phyloP scores from a whole-genome alignment of 345 rosid genomes.

The Nasturtium officinale region DNA sequence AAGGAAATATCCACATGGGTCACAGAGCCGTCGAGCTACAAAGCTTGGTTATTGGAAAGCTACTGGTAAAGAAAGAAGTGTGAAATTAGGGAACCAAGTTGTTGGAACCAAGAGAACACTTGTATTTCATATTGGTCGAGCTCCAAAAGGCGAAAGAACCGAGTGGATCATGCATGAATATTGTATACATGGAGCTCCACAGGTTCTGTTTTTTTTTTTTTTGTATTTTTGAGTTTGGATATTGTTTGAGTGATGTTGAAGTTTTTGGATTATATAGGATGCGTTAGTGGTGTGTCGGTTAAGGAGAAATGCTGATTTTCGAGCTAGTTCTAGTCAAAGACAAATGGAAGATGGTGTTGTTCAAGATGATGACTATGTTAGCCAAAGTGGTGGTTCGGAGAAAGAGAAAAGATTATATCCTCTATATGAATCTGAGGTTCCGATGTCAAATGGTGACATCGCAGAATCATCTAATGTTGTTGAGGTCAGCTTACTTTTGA shows the following conservation, averaged over 20 bases:
- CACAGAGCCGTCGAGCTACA: conserved; percentile 81
- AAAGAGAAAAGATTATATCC: conserved; percentile 47
- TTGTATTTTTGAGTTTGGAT: background rate
- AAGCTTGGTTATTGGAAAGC: conserved; percentile 91
- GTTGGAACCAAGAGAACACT: conserved; percentile 94
- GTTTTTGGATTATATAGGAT: conserved; percentile 48
- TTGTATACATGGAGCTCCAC: conserved; percentile 60
- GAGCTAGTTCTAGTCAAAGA: conserved; percentile 37
- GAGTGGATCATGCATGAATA: conserved; percentile 97
- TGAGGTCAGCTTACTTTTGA: conserved; percentile 48
- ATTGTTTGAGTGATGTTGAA: background rate
- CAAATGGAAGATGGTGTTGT: conserved; percentile 38
- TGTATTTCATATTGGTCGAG: conserved; percentile 86
- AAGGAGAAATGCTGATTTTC: conserved; percentile 65
- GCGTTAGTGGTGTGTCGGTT: conserved; percentile 84
- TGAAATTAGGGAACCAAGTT: conserved; percentile 56
- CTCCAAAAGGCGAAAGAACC: conserved; percentile 86
- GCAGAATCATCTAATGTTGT: conserved; percentile 53
- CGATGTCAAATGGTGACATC: conserved; percentile 38
- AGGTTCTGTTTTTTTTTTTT: conserved; percentile 46
- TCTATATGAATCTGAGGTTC: conserved; percentile 55
- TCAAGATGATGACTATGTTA: conserved; percentile 39
- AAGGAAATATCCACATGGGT: conserved; percentile 84
- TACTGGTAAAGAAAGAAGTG: conserved; percentile 83
- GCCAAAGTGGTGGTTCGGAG: conserved; percentile 40